A percentile compares a stretch with the other conserved stretches of the same genome.
phyloP scores from a whole-genome alignment of 2,329 filamentous ascomycete genomes.

The Pseudogymnoascus sp. region DNA sequence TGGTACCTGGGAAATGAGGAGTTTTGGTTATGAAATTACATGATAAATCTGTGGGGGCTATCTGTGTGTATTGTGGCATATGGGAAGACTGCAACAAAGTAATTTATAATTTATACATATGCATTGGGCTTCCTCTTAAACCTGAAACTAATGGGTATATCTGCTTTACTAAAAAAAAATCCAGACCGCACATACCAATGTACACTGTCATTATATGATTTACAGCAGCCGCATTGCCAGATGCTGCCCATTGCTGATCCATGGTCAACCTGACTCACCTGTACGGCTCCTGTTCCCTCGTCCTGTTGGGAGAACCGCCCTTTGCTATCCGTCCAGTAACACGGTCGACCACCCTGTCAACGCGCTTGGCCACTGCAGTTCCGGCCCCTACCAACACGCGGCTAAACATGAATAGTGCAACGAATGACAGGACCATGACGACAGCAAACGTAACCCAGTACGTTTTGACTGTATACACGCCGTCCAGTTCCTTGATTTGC shows the following conservation, averaged over 20 bases:
- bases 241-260: background rate
- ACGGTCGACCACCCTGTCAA: background rate
- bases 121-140: background rate
- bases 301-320: background rate
- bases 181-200: background rate
- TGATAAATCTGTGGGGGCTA: background rate
- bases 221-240: background rate
- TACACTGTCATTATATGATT: background rate
- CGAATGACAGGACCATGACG: conserved; percentile 52
- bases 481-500: conserved; percentile 51
- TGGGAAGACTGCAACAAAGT: background rate
- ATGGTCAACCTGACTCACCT: background rate
- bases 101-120: background rate
- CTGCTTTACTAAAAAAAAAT: background rate
- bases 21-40: background rate
- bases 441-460: conserved; percentile 66
- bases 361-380: background rate
- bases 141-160: conserved; percentile 2
- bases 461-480: conserved; percentile 51
- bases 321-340: background rate
- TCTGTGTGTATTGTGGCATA: background rate
- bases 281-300: too few relatives aligned
- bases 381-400: conserved; percentile 37
- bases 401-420: conserved; percentile 50
- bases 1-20: background rate